A percentile compares a stretch with the other conserved stretches of the same genome.
Conservation (phyloP, 2,329 filamentous ascomycete genomes). For the Sporothrix protearum region DNA sequence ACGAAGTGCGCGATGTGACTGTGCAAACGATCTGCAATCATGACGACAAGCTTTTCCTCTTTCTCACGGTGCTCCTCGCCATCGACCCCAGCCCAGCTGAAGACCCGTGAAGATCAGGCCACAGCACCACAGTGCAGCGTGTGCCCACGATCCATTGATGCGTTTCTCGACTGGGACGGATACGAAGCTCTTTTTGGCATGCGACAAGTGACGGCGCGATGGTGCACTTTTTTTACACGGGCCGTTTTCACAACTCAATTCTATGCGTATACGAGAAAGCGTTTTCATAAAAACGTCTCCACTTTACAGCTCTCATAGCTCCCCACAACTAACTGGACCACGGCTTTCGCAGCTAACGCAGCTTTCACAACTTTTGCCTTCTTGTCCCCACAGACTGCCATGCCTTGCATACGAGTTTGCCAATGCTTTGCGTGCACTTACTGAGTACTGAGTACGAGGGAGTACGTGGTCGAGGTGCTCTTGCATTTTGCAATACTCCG, state of each 20-base stretch:
- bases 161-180: not conserved
- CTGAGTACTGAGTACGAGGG: too few species aligned
- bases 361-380: not conserved
- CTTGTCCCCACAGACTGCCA: not conserved
- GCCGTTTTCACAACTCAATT: not conserved
- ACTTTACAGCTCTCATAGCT: not conserved
- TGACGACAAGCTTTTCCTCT: not conserved
- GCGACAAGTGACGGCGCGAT: not conserved
- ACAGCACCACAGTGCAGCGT: not conserved
- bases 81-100: not conserved
- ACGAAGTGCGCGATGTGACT: not conserved
- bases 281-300: not conserved
- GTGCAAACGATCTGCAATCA: not conserved
- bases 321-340: not conserved
- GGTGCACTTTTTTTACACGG: constrained; percentile 3
- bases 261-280: too few species aligned
- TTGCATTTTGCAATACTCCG: not conserved
- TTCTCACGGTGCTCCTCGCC: not conserved
- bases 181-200: not conserved
- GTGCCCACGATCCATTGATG: not conserved
- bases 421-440: not conserved
- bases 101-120: not conserved
- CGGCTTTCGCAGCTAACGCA: not conserved
- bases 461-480: not conserved
- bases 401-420: too few species aligned